These are phyloP conservation scores for Ophiocordyceps camponoti-saundersi DNA, from an alignment of 2,329 filamentous ascomycete species.

Conservation along the genomic window DNA sequence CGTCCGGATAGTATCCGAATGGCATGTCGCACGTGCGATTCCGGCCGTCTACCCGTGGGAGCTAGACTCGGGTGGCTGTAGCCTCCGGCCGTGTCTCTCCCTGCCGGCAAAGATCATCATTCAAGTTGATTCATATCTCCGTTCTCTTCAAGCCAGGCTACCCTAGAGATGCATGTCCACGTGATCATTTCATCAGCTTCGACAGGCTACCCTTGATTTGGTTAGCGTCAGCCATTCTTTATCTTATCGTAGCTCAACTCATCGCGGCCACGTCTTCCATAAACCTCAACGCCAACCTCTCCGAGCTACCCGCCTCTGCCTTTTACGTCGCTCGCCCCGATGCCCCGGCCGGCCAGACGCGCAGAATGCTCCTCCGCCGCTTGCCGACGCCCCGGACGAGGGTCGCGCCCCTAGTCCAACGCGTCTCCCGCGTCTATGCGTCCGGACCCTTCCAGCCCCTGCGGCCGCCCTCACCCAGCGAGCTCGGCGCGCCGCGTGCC, in stretches of 20 bases:
- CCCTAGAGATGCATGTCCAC: no score
- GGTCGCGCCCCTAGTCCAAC: neutral
- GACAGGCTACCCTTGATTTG: neutral
- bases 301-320: neutral
- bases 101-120: no score
- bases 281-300: neutral
- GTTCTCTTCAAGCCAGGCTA: no score
- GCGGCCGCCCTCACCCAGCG: constrained; percentile 60
- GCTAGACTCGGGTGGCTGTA: no score
- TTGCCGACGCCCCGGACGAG: constrained; percentile 8
- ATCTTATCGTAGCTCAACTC: neutral
- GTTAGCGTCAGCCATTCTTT: neutral
- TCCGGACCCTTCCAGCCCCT: constrained; percentile 42
- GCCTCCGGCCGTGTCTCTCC: no score
- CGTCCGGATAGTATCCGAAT: no score
- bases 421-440: neutral
- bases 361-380: constrained; percentile 13
- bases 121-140: no score
- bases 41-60: no score
- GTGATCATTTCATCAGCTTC: no score
- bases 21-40: no score
- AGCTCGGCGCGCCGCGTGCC: constrained; percentile 53
- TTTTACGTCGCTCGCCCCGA: constrained; percentile 1
- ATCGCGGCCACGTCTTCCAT: neutral
- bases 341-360: constrained; percentile 2